Conservation (phyloP, 129 eudicot genomes). For the Helianthus tuberosus region DNA sequence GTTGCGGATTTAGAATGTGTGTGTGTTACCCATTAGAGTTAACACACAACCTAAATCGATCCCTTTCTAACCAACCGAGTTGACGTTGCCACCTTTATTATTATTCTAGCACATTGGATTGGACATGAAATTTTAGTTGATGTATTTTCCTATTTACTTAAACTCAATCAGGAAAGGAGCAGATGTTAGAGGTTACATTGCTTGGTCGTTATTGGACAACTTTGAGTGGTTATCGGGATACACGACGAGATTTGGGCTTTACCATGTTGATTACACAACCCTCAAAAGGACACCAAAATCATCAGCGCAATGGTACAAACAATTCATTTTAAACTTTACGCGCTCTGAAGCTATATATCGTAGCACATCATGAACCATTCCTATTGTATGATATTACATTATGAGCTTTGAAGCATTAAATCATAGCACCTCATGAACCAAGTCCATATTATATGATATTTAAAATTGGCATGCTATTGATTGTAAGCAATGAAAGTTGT, state of each 20-base stretch:
- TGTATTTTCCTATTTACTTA: neutral
- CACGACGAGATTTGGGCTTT: slow-evolving; percentile 59
- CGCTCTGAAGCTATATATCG: neutral
- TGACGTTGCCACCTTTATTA: neutral
- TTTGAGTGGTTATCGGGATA: slow-evolving; percentile 71
- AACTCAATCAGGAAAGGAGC: slow-evolving; percentile 66
- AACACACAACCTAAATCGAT: neutral
- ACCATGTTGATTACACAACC: slow-evolving; percentile 54
- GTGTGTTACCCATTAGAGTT: neutral
- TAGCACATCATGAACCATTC: neutral
- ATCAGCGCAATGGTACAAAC: slow-evolving; percentile 63
- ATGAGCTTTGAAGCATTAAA: too few relatives aligned
- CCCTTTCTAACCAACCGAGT: neutral
- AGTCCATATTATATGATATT: neutral
- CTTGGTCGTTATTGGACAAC: slow-evolving; percentile 74
- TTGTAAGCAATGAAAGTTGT: neutral
- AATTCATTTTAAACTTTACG: slow-evolving; percentile 40
- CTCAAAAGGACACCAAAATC: slow-evolving; percentile 52
- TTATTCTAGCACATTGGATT: neutral
- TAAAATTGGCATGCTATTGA: neutral
- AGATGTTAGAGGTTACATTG: slow-evolving; percentile 73
- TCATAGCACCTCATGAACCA: too few relatives aligned
- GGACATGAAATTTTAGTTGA: neutral
- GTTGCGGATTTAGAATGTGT: too few relatives aligned
- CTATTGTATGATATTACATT: too few relatives aligned